Base-by-base conservation (phyloP, 345 rosid genomes). In the Pseudoturritis turrita region DNA sequence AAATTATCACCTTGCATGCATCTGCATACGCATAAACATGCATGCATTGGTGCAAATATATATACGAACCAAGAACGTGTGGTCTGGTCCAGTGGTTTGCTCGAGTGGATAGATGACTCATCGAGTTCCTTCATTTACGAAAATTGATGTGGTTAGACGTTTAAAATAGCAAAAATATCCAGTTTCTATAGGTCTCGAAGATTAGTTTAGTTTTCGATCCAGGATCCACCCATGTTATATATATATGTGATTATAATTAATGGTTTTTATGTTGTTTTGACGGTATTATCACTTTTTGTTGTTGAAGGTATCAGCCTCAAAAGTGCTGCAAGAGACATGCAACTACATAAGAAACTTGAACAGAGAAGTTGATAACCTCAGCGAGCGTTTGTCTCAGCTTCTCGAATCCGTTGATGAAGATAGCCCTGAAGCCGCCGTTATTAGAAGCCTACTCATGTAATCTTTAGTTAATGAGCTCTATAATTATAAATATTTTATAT, bases 281-380 rank as follows among this genome's bases (percentile, higher is more conserved):
- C 9, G 37, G 11, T 33, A 33, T 8, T 33, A 33, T 33, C 3
- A 8, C 3, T 44, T 44, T 44, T 17, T 54, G 12, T 21, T 58
- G 7, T 13, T 33, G 45, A 64, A 46, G 97, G 94, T 81, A 12
- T 90, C 98, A 46, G 96, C 96, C n/a, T 83, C 98, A 1, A 93
- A 83, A 77, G 94, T 93, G 26, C 77, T 93, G 69, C 98, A 90
- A 52, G 98, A 93, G 78, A 93, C 97, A 23, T 93, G 98, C 88
- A 87, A 86, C 79, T 88, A 93, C 76, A 90, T 93, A 45, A 74
- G 86, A 82, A 87, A 65, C 80, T 81, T 93, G 81, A 94, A 93
- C 66, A 84, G 79, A 74, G 96, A 93, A 78, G 94, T 93, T 36
- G 89, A 87, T 39, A 92, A 90, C 66, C 82, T 93, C 23, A 93